These are phyloP conservation scores for Sabuloglossum arenarium DNA, from an alignment of 495 filamentous ascomycete genomes.

Conservation along the genomic window DNA sequence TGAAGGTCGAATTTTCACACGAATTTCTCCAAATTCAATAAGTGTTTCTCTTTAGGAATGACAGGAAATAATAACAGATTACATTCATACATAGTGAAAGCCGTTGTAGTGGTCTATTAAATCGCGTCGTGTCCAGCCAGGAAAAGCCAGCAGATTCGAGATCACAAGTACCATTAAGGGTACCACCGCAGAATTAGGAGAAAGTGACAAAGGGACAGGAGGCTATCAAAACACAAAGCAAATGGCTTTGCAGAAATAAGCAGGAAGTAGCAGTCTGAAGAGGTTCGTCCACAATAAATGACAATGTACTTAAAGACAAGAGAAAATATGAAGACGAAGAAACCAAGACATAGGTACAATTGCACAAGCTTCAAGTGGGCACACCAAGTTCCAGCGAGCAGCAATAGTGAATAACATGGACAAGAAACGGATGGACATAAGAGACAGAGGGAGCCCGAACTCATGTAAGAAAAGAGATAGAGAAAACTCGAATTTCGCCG, in stretches of 20 bases:
- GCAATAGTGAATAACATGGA: neutral
- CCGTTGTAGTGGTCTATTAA: neutral
- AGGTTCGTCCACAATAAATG: neutral
- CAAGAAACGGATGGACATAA: neutral
- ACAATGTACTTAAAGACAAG: neutral
- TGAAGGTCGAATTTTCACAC: neutral
- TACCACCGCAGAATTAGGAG: neutral
- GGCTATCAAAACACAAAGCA: neutral
- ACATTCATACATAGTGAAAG: neutral
- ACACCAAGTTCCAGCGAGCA: neutral
- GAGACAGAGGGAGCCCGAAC: conserved; percentile 1
- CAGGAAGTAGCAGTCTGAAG: too few relatives aligned
- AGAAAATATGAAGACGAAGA: neutral
- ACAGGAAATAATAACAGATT: neutral
- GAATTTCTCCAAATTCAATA: neutral
- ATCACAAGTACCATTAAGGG: neutral
- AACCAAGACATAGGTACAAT: neutral
- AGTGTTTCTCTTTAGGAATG: neutral
- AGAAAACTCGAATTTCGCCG: neutral
- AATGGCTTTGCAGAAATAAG: neutral
- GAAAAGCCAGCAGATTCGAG: neutral
- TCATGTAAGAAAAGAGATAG: neutral
- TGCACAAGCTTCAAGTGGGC: neutral
- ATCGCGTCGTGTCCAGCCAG: neutral
- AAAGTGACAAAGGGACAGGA: neutral